A percentile compares a stretch with the other conserved stretches of the same genome.
Conservation (phyloP, 139 green algal genomes). For the Picochlorum sp. region DNA sequence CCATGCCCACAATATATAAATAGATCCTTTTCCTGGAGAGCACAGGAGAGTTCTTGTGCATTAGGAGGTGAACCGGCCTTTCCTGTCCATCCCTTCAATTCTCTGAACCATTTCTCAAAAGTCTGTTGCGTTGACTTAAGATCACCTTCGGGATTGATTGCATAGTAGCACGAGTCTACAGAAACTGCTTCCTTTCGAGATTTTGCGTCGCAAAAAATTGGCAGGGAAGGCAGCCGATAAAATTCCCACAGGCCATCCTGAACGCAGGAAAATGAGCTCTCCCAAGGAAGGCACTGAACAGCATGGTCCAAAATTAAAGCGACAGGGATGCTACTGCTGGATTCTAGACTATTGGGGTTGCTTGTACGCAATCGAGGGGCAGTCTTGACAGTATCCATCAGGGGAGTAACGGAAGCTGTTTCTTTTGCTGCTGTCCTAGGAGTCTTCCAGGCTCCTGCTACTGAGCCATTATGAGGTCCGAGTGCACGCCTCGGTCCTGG, state of each 20-base stretch:
- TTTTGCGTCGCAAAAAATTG: conserved; percentile 13
- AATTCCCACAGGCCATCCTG: conserved; percentile 12
- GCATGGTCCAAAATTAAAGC: conserved; percentile 46
- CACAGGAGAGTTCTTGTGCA: conserved; percentile 29
- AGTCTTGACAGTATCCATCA: too few species aligned
- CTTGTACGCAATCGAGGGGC: too few species aligned
- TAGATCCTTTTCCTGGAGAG: conserved; percentile 49
- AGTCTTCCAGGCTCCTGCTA: too few species aligned
- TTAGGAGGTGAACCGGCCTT: conserved; percentile 33
- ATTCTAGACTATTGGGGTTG: too few species aligned
- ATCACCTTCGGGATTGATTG: conserved; percentile 83
- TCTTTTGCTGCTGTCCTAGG: too few species aligned
- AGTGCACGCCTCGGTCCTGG: background rate
- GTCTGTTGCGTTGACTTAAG: conserved; percentile 61
- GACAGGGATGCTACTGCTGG: conserved; percentile 18
- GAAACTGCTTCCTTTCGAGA: conserved; percentile 16
- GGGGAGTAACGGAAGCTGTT: too few species aligned
- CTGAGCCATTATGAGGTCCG: background rate
- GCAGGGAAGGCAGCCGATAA: conserved; percentile 43
- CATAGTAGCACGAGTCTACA: conserved; percentile 49
- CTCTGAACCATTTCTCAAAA: conserved; percentile 64
- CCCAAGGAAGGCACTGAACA: conserved; percentile 68
- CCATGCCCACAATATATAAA: conserved; percentile 92
- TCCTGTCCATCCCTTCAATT: conserved; percentile 58
- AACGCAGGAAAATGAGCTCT: conserved; percentile 44